Evolutionary conservation across 139 green algal species (phyloP).

Genomic region (Chara braunii): DNA sequence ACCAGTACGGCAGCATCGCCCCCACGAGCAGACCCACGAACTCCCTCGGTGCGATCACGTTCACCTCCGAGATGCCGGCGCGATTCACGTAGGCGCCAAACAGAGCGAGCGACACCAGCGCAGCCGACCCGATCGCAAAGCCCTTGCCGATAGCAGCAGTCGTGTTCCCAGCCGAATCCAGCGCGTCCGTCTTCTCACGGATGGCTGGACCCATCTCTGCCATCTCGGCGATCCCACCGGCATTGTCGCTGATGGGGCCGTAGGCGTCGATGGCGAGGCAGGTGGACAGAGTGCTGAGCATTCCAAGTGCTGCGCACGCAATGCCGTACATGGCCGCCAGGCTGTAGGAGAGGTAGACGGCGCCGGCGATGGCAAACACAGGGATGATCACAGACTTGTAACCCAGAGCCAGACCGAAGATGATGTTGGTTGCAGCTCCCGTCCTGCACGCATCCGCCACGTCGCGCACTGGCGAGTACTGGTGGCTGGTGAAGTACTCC

Average conservation of each 20-base stretch:
- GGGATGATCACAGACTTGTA: conserved; percentile 94
- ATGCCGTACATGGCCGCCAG: conserved; percentile 88
- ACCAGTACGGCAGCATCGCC: conserved; percentile 58
- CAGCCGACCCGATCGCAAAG: conserved; percentile 95
- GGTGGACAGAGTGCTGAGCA: conserved; percentile 88
- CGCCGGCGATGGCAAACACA: conserved; percentile 75
- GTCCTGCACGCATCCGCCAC: conserved; percentile 91
- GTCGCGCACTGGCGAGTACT: conserved; percentile 66
- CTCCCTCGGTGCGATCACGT: conserved; percentile 61
- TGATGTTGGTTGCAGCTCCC: conserved; percentile 92
- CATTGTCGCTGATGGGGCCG: conserved; percentile 62
- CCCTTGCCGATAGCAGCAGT: conserved; percentile 60
- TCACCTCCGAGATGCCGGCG: conserved; percentile 57
- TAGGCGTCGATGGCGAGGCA: conserved; percentile 87
- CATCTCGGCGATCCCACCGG: conserved; percentile 97
- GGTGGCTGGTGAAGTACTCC: conserved; percentile 97
- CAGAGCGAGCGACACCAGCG: conserved; percentile 92
- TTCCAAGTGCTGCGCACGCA: conserved; percentile 87
- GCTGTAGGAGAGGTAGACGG: conserved; percentile 84
- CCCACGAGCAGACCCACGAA: conserved; percentile 53
- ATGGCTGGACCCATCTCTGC: conserved; percentile 94
- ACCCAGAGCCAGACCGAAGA: conserved; percentile 94
- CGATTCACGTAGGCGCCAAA: conserved; percentile 91
- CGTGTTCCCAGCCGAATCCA: conserved; percentile 96
- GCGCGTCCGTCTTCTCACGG: conserved; percentile 89